These are phyloP conservation scores for Phtheirospermum japonicum DNA, from an alignment of 257 asterid species.

Conservation along the genomic window DNA sequence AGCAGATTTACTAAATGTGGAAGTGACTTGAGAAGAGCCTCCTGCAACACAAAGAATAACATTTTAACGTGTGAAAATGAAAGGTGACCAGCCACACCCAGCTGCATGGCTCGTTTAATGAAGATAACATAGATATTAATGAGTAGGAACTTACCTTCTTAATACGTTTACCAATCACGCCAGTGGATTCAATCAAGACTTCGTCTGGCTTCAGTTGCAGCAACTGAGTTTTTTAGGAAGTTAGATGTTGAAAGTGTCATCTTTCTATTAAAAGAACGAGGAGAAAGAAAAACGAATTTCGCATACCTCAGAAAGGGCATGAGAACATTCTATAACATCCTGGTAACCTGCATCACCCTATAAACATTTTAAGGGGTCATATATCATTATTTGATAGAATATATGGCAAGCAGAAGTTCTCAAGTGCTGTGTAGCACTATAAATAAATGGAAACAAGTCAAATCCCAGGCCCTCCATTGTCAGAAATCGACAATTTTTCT, in stretches of 20 bases:
- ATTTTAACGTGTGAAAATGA: slow-evolving; percentile 18
- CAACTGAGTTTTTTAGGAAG: slow-evolving; percentile 44
- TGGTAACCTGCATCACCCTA: slow-evolving; percentile 97
- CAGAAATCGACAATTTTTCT: background rate
- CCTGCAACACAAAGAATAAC: slow-evolving; percentile 51
- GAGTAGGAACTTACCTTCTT: slow-evolving; percentile 64
- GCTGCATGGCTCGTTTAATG: slow-evolving; percentile 3
- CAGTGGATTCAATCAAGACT: slow-evolving; percentile 95
- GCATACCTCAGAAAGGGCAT: slow-evolving; percentile 72
- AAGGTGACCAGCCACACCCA: slow-evolving; percentile 16
- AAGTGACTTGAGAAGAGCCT: slow-evolving; percentile 87
- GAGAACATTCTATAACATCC: slow-evolving; percentile 80
- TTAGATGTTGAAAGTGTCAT: slow-evolving; percentile 19
- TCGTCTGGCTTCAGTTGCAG: slow-evolving; percentile 70
- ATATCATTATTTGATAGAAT: slow-evolving; percentile 1
- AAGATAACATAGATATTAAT: slow-evolving; percentile 9
- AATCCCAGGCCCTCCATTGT: slow-evolving; percentile 1
- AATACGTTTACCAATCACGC: slow-evolving; percentile 89
- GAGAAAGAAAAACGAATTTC: background rate
- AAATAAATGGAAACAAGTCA: slow-evolving; percentile 15
- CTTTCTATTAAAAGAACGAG: background rate
- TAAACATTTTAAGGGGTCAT: slow-evolving; percentile 25
- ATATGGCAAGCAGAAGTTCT: slow-evolving; percentile 7
- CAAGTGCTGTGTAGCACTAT: background rate
- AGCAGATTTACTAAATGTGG: slow-evolving; percentile 66